phyloP scores from a whole-genome alignment of 352 stramenopile species.

The Phytophthora pistaciae region DNA sequence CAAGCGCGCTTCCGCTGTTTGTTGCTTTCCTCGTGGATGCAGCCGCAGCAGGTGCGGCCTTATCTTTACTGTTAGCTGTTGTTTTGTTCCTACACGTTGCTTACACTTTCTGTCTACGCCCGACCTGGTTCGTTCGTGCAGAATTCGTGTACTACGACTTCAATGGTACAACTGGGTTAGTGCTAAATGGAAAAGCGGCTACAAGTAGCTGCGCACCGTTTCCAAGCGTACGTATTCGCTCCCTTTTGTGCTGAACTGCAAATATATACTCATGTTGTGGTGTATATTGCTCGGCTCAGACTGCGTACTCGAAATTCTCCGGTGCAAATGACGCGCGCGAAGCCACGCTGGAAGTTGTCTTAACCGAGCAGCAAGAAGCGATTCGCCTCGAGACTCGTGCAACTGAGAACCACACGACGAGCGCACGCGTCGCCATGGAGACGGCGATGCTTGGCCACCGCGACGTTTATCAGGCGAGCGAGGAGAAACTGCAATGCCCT shows the following conservation, averaged over 20 bases:
- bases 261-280: not conserved
- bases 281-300: conserved; percentile 38
- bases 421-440: conserved; percentile 53
- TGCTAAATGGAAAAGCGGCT: conserved; percentile 80
- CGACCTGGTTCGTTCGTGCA: conserved; percentile 14
- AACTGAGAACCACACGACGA: conserved; percentile 64
- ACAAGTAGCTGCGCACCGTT: conserved; percentile 79
- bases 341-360: conserved; percentile 64
- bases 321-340: conserved; percentile 58
- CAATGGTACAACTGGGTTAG: conserved; percentile 80
- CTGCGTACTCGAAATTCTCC: conserved; percentile 60
- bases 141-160: conserved; percentile 93
- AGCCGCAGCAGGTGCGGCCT: conserved; percentile 7
- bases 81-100: not conserved
- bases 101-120: not conserved
- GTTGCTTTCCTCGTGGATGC: not conserved
- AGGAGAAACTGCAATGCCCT: conserved; percentile 53
- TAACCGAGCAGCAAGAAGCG: conserved; percentile 68
- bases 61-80: not conserved
- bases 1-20: not conserved
- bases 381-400: conserved; percentile 66
- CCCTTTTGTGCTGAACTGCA: not conserved
- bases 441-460: conserved; percentile 75
- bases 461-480: conserved; percentile 57
- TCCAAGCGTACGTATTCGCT: conserved; percentile 36